Percentiles rank a stretch among this genome's conserved stretches.
Evolutionary conservation across 371 early-diverging fungal genomes (phyloP).

Genomic region (Apophysomyces elegans): DNA sequence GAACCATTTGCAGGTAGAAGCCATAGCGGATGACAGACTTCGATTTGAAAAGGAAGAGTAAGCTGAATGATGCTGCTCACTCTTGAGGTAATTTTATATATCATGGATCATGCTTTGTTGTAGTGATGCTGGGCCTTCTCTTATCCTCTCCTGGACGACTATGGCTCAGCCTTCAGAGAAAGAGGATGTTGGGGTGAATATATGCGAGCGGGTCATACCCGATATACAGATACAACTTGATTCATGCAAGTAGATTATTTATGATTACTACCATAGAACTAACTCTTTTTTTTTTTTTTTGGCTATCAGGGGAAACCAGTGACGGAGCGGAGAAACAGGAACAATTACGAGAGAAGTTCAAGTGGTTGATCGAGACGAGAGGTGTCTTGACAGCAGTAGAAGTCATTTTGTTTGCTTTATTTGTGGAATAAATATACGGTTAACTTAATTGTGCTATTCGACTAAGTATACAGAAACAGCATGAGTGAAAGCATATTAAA

Average conservation of each 20-base stretch:
- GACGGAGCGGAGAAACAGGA: background rate
- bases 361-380: constrained; percentile 2
- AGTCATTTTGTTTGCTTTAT: background rate
- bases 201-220: constrained; percentile 26
- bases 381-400: constrained; percentile 5
- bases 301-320: background rate
- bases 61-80: background rate
- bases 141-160: constrained; percentile 29
- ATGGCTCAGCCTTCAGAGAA: background rate
- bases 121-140: constrained; percentile 15
- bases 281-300: background rate
- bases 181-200: constrained; percentile 7
- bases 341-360: background rate
- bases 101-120: background rate
- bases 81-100: too few relatives aligned
- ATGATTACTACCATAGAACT: background rate
- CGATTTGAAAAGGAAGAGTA: constrained; percentile 31
- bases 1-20: constrained; percentile 17
- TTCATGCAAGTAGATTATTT: constrained; percentile 11
- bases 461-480: too few relatives aligned
- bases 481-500: too few relatives aligned
- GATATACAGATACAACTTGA: constrained; percentile 20
- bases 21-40: constrained; percentile 20
- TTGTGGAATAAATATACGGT: background rate
- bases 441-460: too few relatives aligned